Percentiles rank a stretch among this genome's conserved stretches.
These are phyloP conservation scores for Spizellomyces punctatus DNA, from an alignment of 192 early-diverging fungal species.

Conservation along the genomic window DNA sequence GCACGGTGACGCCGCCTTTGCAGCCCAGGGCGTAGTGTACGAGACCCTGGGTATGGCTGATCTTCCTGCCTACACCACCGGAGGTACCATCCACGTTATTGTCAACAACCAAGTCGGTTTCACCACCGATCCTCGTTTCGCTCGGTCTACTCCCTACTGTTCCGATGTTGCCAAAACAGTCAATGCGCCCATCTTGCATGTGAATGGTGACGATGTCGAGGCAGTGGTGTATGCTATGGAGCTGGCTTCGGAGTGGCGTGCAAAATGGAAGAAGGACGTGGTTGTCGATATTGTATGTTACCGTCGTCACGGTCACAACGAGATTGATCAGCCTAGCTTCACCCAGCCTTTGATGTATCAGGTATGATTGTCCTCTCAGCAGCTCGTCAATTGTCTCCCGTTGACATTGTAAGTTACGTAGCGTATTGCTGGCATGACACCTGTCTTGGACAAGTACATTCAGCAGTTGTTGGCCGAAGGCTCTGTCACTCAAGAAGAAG, in stretches of 20 bases:
- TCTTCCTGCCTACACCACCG: constrained; percentile 92
- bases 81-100: constrained; percentile 95
- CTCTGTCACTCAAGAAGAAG: constrained; percentile 77
- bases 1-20: constrained; percentile 98
- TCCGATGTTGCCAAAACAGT: constrained; percentile 97
- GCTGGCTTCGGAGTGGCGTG: constrained; percentile 95
- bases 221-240: constrained; percentile 94
- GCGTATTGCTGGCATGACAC: constrained; percentile 81
- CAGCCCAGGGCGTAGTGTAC: constrained; percentile 96
- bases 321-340: constrained; percentile 98
- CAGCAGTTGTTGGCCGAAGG: constrained; percentile 83
- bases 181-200: constrained; percentile 96
- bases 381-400: background rate
- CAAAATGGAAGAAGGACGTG: constrained; percentile 94
- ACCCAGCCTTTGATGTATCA: constrained; percentile 98
- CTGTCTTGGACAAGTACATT: constrained; percentile 85
- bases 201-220: constrained; percentile 97
- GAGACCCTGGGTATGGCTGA: constrained; percentile 96
- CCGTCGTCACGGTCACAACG: constrained; percentile 98
- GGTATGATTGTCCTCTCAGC: constrained; percentile 22
- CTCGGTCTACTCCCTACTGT: constrained; percentile 94
- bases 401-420: constrained; percentile 16
- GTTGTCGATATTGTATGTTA: constrained; percentile 97
- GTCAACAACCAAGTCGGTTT: constrained; percentile 99
- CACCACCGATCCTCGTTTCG: constrained; percentile 95